Base-by-base conservation (phyloP, 164 flowering plant species). In the Macadamia tetraphylla region DNA sequence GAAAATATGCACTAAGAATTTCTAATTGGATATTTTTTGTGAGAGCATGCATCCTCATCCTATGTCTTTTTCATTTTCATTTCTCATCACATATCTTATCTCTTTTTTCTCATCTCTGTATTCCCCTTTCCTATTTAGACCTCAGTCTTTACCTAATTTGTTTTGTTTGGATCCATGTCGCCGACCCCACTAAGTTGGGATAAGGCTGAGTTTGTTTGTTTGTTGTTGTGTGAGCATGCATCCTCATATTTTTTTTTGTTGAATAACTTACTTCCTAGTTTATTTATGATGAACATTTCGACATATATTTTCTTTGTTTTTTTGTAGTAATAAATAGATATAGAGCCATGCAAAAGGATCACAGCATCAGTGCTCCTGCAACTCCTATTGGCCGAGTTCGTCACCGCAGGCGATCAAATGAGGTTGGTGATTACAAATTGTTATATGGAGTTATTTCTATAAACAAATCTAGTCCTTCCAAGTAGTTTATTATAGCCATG, bases 331-430 rank as follows among this genome's bases (percentile, higher is more conserved):
- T 57, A 46, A 64, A 10, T 32, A 40, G 51, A 51, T 3, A 44
- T 42, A n/a, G 59, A 53, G 69, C 61, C 63, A 69, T 86, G 88
- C 87, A 81, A 67, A 82, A 56, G 71, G 84, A 79, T 67, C 73
- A 58, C n/a, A 75, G 62, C 74, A 62, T 74, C 14, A 71, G 74
- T 62, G 57, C 66, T 3, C 80, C 79, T 18, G 66, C 84, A 58
- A 80, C 87, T 40, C 77, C 89, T 51, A 62, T 80, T 29, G 72
- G 61, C 52, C 81, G 89, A 55, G 42, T 81, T 73, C 87, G 96
- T 60, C 90, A 87, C 29, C 89, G 96, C 11, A 87, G 69, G 66
- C 87, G 91, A 55, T 80, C 92, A 32, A 81, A 43, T 74, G 96
- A 92, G 94, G 96, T 90, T 67, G 29, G 79, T 82, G 42, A 29